Evolutionary conservation across 2,329 filamentous ascomycete genomes (phyloP).

Genomic region (Graphilbum fragrans): DNA sequence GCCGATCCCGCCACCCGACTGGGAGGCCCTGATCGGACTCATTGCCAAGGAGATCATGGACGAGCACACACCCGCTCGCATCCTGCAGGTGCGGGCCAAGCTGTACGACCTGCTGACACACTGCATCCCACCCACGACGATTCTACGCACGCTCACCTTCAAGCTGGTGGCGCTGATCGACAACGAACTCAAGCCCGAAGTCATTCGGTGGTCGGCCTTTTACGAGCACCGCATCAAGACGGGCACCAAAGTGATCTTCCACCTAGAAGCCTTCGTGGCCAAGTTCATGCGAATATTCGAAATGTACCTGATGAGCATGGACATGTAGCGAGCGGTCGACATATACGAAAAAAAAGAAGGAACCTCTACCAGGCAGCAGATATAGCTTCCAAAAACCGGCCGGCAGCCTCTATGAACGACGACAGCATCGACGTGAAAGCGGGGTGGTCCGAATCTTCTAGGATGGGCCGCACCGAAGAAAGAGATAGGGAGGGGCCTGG

Average conservation of each 20-base stretch:
- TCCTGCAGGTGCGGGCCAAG: slow-evolving; percentile 79
- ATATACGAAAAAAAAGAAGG: neutral
- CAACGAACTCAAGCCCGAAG: slow-evolving; percentile 78
- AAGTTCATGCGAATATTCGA: slow-evolving; percentile 97
- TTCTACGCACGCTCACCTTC: slow-evolving; percentile 90
- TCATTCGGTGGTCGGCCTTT: slow-evolving; percentile 92
- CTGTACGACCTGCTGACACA: slow-evolving; percentile 96
- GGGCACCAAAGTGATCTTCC: slow-evolving; percentile 94
- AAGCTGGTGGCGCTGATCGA: slow-evolving; percentile 82
- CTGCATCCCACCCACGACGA: slow-evolving; percentile 89
- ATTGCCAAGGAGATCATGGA: slow-evolving; percentile 89
- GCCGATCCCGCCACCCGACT: slow-evolving; percentile 86
- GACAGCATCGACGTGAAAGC: too few relatives aligned
- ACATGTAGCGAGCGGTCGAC: slow-evolving; percentile 32
- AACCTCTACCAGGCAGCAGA: too few relatives aligned
- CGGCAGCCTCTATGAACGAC: too few relatives aligned
- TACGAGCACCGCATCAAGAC: slow-evolving; percentile 92
- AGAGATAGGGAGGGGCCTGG: too few relatives aligned
- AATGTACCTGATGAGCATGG: slow-evolving; percentile 83
- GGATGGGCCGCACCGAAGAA: too few relatives aligned
- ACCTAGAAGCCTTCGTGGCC: slow-evolving; percentile 93
- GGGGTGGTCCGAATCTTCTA: too few relatives aligned
- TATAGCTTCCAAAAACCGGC: too few relatives aligned
- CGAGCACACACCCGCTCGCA: slow-evolving; percentile 81
- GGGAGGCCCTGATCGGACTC: slow-evolving; percentile 82